Base-by-base conservation (phyloP, 2,329 filamentous ascomycete species). In the Arachnomyces sp. region DNA sequence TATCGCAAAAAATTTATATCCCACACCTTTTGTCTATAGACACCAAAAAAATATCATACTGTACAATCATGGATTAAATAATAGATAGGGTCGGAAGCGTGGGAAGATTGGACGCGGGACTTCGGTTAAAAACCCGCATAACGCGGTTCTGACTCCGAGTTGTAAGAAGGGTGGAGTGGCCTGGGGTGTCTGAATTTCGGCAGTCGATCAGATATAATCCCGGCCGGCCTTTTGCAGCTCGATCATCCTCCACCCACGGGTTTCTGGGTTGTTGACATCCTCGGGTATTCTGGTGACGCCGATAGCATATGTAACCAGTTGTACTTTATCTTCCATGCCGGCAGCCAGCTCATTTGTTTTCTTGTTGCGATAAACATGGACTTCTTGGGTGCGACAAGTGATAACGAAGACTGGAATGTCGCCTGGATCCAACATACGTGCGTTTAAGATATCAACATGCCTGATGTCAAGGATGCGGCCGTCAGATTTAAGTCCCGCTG, bases 301-400 rank as follows among this genome's bases (percentile, higher is more conserved):
- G 52, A 98, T 96, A 48, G 90, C 92, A 59, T 98, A 98, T 2
- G 92, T 96, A 51, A 98, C 92, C 52, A 95, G 81, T 67, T 98
- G 92, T 16, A 98, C 92, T 69, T 89, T 93, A 67, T 98, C 92
- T 66, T 98, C 92, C 88, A 95, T 96, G 32, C 92, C 92, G 9
- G 90, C 90, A 3, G 90, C 89, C 35, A 98, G 77, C 63, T 95
- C 75, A 48, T 82, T 82, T 1, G 83, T 83, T 74, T 98, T 96
- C 43, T 83, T 80, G 50, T 96, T 94, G 47, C 85, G 79, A 71
- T 95, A 98, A 12, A 96, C 89, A 60, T 98, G 92, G 8, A 98
- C 89, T 66, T 98, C 92, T 62, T 98, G 92, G 8, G 92, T 95
- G 49, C 92, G 77, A 69, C 88, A 95, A 46, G 89, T 95, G 51